Conservation (phyloP, 306 rosid species). For the Citrullus colocynthis region DNA sequence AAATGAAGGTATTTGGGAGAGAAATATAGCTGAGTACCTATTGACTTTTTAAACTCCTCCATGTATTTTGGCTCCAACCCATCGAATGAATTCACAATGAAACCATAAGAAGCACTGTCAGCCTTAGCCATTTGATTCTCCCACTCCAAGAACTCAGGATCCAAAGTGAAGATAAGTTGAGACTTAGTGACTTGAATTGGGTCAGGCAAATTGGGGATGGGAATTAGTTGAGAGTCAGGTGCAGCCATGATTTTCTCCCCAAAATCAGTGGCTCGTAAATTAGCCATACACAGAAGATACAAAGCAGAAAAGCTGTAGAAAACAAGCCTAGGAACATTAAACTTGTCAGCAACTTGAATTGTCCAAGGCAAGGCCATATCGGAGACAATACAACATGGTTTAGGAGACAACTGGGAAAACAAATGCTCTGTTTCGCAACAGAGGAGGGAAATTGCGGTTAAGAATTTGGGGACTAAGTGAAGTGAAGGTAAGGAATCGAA, state of each 20-base stretch:
- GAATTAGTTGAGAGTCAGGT: neutral
- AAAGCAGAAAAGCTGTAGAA: slow-evolving; percentile 9
- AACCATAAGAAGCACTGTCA: slow-evolving; percentile 15
- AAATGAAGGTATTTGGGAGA: neutral
- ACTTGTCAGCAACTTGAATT: neutral
- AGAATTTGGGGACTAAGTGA: slow-evolving; percentile 14
- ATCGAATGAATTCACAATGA: slow-evolving; percentile 14
- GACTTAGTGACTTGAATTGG: slow-evolving; percentile 2
- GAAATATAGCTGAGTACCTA: neutral
- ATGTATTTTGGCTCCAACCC: slow-evolving; percentile 34
- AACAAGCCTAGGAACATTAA: slow-evolving; percentile 14
- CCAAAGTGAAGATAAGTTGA: neutral
- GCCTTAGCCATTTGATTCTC: neutral
- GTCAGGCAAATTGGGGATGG: slow-evolving; percentile 13
- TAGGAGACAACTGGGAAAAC: slow-evolving; percentile 20
- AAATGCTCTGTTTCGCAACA: slow-evolving; percentile 19
- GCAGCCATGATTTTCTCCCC: neutral
- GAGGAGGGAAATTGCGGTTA: slow-evolving; percentile 14
- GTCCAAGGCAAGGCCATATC: slow-evolving; percentile 37
- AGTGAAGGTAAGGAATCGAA: slow-evolving; percentile 42
- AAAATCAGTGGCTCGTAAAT: neutral
- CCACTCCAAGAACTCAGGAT: neutral
- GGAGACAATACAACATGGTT: slow-evolving; percentile 50
- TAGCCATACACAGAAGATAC: neutral
- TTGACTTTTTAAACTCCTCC: slow-evolving; percentile 23